These are phyloP conservation scores for Botrytis medusae DNA, from an alignment of 2,329 filamentous ascomycete genomes.

Conservation along the genomic window DNA sequence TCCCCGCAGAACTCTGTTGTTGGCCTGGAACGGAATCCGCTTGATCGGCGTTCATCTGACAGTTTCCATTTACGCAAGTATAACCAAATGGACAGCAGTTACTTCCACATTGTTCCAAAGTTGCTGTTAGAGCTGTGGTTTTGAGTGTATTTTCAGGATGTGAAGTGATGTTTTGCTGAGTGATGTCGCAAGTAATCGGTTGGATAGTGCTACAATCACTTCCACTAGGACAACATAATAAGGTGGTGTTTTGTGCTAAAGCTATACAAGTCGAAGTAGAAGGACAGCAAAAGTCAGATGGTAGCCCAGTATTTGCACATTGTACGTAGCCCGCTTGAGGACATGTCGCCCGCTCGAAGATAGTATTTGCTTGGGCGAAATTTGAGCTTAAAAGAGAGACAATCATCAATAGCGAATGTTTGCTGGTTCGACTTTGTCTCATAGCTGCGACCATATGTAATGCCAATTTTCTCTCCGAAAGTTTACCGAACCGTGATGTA, in stretches of 20 bases:
- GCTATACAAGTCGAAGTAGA: conserved; percentile 53
- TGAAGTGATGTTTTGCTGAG: conserved; percentile 57
- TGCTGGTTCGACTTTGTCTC: conserved; percentile 26
- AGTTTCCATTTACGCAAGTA: conserved; percentile 52
- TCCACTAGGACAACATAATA: conserved; percentile 67
- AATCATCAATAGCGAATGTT: conserved; percentile 28
- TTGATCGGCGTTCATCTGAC: conserved; percentile 55
- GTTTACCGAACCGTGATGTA: neutral
- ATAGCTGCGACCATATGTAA: conserved; percentile 25
- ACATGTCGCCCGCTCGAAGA: conserved; percentile 53
- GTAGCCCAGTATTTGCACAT: conserved; percentile 55
- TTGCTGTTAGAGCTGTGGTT: conserved; percentile 59
- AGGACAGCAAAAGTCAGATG: conserved; percentile 67
- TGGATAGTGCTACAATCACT: conserved; percentile 59
- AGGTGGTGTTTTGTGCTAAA: conserved; percentile 64
- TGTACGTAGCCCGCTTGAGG: conserved; percentile 49
- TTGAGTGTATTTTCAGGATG: conserved; percentile 63
- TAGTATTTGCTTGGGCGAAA: conserved; percentile 39
- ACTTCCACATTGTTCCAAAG: conserved; percentile 57
- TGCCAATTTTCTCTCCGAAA: neutral
- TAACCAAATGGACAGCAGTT: conserved; percentile 74
- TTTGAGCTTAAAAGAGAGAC: conserved; percentile 43
- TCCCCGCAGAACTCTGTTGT: conserved; percentile 27
- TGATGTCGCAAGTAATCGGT: conserved; percentile 64
- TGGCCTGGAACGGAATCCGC: conserved; percentile 34